Conservation (phyloP, 2,329 filamentous ascomycete species). For the Botryosphaeria dothidea region DNA sequence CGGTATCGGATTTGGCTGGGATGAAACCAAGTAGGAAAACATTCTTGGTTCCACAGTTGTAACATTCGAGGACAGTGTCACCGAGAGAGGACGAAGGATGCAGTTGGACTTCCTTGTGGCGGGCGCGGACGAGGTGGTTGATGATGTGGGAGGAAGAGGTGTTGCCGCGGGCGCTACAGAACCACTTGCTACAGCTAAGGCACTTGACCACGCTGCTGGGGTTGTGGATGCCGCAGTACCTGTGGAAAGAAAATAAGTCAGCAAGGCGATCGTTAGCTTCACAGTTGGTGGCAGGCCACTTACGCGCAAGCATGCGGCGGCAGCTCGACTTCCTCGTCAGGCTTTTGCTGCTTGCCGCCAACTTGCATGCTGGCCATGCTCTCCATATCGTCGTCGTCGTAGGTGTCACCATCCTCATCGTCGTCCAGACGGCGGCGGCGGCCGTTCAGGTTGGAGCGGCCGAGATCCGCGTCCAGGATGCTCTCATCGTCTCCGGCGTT, state of each 20-base stretch:
- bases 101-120: slow-evolving; percentile 97
- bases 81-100: slow-evolving; percentile 91
- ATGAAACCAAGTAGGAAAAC: slow-evolving; percentile 98
- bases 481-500: slow-evolving; percentile 89
- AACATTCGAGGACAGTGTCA: slow-evolving; percentile 96
- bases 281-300: slow-evolving; percentile 21
- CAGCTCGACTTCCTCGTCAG: slow-evolving; percentile 80
- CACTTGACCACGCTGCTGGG: slow-evolving; percentile 95
- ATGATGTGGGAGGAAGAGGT: slow-evolving; percentile 97
- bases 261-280: slow-evolving; percentile 15
- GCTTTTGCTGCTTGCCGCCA: slow-evolving; percentile 59
- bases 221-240: slow-evolving; percentile 97
- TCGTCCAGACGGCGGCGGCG: slow-evolving; percentile 70
- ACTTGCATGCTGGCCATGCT: slow-evolving; percentile 79
- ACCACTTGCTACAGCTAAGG: slow-evolving; percentile 95
- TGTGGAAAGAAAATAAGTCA: slow-evolving; percentile 38
- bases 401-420: slow-evolving; percentile 81
- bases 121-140: slow-evolving; percentile 94
- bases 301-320: slow-evolving; percentile 95
- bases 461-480: slow-evolving; percentile 67
- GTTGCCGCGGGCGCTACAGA: slow-evolving; percentile 96
- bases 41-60: slow-evolving; percentile 99
- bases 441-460: slow-evolving; percentile 60
- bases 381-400: slow-evolving; percentile 72
- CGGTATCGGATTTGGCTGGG: slow-evolving; percentile 96